A percentile compares a stretch with the other conserved stretches of the same genome.
Conservation (phyloP, 1,284 basidiomycete species). For the Cutaneotrichosporon cutaneum region DNA sequence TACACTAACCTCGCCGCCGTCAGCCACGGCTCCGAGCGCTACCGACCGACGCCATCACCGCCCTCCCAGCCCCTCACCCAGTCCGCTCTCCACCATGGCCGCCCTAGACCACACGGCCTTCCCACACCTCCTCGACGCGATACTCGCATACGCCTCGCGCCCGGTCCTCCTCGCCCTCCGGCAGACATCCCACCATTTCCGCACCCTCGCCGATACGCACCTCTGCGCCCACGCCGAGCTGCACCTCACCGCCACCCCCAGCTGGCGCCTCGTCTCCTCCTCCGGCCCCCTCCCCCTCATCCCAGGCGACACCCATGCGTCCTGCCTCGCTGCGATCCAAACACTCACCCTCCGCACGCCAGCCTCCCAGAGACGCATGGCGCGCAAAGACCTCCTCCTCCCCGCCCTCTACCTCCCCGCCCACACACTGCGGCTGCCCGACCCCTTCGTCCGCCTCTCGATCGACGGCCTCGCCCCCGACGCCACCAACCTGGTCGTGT, state of each 20-base stretch:
- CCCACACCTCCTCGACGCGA: slow-evolving; percentile 9
- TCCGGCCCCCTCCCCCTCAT: background rate
- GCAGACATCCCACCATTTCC: background rate
- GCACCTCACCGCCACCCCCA: background rate
- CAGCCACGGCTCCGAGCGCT: too few species aligned
- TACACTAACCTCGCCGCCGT: too few species aligned
- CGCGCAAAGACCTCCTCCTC: slow-evolving; percentile 2
- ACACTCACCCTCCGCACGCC: background rate
- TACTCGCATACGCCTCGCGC: background rate
- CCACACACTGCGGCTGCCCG: background rate
- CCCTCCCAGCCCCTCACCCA: too few species aligned
- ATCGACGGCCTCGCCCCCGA: background rate
- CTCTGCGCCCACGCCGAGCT: slow-evolving; percentile 7
- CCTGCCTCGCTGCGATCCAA: background rate
- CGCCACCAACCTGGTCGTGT: background rate
- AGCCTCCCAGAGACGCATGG: slow-evolving; percentile 1
- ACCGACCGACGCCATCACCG: too few species aligned
- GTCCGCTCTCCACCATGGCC: background rate
- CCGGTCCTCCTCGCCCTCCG: slow-evolving; percentile 1
- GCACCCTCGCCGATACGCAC: background rate
- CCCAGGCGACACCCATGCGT: background rate
- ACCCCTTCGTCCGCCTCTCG: background rate
- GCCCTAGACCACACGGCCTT: slow-evolving; percentile 11
- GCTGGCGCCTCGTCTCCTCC: background rate
- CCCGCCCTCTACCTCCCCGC: background rate